Evolutionary conservation across 495 filamentous ascomycete species (phyloP).

Genomic region (Xylaria grammica): DNA sequence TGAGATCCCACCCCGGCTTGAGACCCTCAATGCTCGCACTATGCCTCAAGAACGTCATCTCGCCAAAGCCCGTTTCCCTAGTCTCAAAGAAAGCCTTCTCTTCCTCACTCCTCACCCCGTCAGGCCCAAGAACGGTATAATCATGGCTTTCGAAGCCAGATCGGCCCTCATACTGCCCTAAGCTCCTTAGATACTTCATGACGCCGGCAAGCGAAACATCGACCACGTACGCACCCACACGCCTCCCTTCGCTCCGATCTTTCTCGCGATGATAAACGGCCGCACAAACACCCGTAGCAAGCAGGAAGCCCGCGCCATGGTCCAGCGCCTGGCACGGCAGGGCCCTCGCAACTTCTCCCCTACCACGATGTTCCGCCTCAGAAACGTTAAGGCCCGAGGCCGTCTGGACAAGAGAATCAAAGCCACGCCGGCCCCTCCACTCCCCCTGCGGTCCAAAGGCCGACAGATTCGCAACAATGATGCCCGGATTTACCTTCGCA

Average conservation of each 20-base stretch:
- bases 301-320: slow-evolving; percentile 51
- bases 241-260: slow-evolving; percentile 10
- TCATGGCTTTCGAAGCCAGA: slow-evolving; percentile 39
- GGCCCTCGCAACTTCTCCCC: slow-evolving; percentile 64
- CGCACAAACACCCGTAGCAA: slow-evolving; percentile 56
- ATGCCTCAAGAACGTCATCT: slow-evolving; percentile 41
- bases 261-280: slow-evolving; percentile 57
- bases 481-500: slow-evolving; percentile 49
- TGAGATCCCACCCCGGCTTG: slow-evolving; percentile 40
- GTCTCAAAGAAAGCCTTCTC: slow-evolving; percentile 32
- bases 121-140: slow-evolving; percentile 22
- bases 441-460: slow-evolving; percentile 51
- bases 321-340: slow-evolving; percentile 31
- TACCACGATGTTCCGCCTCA: slow-evolving; percentile 53
- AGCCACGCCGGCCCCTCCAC: slow-evolving; percentile 29
- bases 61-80: slow-evolving; percentile 36
- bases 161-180: slow-evolving; percentile 56
- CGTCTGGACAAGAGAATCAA: slow-evolving; percentile 60
- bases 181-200: slow-evolving; percentile 57
- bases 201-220: slow-evolving; percentile 61
- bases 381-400: slow-evolving; percentile 53
- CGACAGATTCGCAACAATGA: slow-evolving; percentile 59
- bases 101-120: slow-evolving; percentile 42
- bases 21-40: slow-evolving; percentile 40
- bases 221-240: slow-evolving; percentile 56